Conservation (phyloP, 805 yeast species). For the Myxozyma lipomycoides region DNA sequence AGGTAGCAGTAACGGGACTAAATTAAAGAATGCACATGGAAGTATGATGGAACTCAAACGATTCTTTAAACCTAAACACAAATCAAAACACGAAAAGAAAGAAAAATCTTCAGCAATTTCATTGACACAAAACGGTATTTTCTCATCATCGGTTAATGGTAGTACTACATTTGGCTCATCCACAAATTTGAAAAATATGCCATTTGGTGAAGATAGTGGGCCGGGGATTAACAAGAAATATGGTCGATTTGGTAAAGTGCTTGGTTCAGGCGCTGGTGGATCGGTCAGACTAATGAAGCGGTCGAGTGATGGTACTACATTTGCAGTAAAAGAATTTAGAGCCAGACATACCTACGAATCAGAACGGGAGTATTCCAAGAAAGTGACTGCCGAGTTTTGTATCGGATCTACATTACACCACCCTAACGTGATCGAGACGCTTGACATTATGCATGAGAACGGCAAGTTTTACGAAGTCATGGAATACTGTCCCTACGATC, state of each 20-base stretch:
- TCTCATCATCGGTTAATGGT: slow-evolving; percentile 11
- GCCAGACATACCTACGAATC: slow-evolving; percentile 58
- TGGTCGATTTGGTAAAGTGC: slow-evolving; percentile 65
- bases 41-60: slow-evolving; percentile 44
- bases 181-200: slow-evolving; percentile 30
- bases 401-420: slow-evolving; percentile 77
- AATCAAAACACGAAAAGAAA: slow-evolving; percentile 26
- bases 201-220: slow-evolving; percentile 42
- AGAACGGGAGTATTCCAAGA: slow-evolving; percentile 65
- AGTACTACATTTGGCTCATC: slow-evolving; percentile 18
- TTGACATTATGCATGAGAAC: slow-evolving; percentile 71
- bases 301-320: slow-evolving; percentile 55
- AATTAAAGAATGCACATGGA: slow-evolving; percentile 25
- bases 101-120: slow-evolving; percentile 13
- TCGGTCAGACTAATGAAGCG: slow-evolving; percentile 76
- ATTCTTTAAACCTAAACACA: slow-evolving; percentile 42
- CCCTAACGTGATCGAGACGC: slow-evolving; percentile 73
- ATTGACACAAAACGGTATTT: slow-evolving; percentile 3
- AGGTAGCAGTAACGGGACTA: slow-evolving; percentile 8
- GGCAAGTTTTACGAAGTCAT: slow-evolving; percentile 67
- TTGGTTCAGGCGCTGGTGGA: slow-evolving; percentile 95
- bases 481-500: slow-evolving; percentile 91
- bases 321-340: slow-evolving; percentile 85
- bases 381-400: slow-evolving; percentile 77
- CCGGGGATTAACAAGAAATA: slow-evolving; percentile 54